Evolutionary conservation across 2,329 filamentous ascomycete species (phyloP).

Genomic region (Arthrobotrys conoides): DNA sequence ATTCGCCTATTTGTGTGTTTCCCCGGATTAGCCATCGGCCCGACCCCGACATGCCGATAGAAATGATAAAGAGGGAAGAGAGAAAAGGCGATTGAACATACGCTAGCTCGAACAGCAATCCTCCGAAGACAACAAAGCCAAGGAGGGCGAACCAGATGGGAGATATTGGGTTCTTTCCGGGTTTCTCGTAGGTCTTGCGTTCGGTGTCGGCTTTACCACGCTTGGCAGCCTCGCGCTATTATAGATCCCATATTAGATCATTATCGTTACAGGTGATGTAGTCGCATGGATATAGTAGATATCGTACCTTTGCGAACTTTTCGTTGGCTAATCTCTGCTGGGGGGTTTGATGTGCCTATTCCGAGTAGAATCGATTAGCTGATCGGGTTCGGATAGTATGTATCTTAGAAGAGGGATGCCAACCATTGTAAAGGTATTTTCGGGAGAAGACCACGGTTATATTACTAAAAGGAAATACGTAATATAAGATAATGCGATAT

Average conservation of each 20-base stretch:
- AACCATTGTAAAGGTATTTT: conserved; percentile 43
- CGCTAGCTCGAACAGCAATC: conserved; percentile 68
- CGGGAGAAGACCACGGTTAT: background rate
- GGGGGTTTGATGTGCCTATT: conserved; percentile 81
- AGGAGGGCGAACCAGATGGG: conserved; percentile 76
- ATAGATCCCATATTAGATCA: background rate
- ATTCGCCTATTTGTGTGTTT: conserved; percentile 28
- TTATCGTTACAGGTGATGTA: background rate
- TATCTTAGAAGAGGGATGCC: background rate
- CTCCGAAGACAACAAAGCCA: conserved; percentile 75
- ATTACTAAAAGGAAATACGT: conserved; percentile 2
- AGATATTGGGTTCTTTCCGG: conserved; percentile 75
- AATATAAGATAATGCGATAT: background rate
- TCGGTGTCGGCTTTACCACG: conserved; percentile 80
- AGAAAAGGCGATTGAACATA: conserved; percentile 61
- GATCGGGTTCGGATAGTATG: background rate
- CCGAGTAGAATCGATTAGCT: conserved; percentile 22
- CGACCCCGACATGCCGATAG: background rate
- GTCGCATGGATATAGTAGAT: background rate
- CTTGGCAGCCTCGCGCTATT: conserved; percentile 75
- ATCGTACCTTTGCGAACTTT: conserved; percentile 76
- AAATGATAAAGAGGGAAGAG: background rate
- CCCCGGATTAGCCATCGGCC: conserved; percentile 2
- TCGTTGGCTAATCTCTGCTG: conserved; percentile 85
- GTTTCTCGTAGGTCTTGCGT: conserved; percentile 75